phyloP scores from a whole-genome alignment of 768 basidiomycete species.

The Macrocybe gigantea region DNA sequence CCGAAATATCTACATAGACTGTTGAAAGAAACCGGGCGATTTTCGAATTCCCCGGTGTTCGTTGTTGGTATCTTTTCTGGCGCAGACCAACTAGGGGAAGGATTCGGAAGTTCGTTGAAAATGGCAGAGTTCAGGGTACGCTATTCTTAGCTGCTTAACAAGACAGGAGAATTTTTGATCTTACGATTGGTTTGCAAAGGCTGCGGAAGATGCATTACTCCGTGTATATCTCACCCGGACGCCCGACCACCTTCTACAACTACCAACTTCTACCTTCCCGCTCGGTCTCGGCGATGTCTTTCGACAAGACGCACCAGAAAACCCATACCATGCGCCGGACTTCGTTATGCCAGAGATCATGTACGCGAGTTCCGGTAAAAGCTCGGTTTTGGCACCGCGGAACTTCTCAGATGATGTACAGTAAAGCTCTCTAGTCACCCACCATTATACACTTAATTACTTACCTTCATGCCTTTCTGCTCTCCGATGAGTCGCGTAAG shows the following conservation, averaged over 20 bases:
- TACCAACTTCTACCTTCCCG: constrained; percentile 76
- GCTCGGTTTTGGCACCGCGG: constrained; percentile 18
- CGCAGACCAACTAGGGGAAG: constrained; percentile 83
- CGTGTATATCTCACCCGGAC: constrained; percentile 78
- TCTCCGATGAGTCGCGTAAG: neutral
- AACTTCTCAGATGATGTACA: constrained; percentile 7
- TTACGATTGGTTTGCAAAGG: constrained; percentile 32
- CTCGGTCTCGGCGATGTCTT: constrained; percentile 48
- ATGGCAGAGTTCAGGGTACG: constrained; percentile 93
- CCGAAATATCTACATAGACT: constrained; percentile 42
- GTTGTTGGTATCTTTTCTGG: constrained; percentile 94
- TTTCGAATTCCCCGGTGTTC: constrained; percentile 85
- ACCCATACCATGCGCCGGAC: constrained; percentile 45
- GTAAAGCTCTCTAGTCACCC: constrained; percentile 1
- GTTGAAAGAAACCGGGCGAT: constrained; percentile 89
- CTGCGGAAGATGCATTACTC: constrained; percentile 81
- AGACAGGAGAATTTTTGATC: neutral
- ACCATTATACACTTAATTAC: constrained; percentile 1
- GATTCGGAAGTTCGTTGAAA: constrained; percentile 85
- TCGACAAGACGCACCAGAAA: constrained; percentile 32
- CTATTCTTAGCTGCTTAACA: constrained; percentile 4
- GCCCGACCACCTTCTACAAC: constrained; percentile 58
- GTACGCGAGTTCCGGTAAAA: constrained; percentile 66
- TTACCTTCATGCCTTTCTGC: neutral
- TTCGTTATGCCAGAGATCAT: constrained; percentile 60